Base-by-base conservation (phyloP, 768 basidiomycete species). In the Suillus alpinus region DNA sequence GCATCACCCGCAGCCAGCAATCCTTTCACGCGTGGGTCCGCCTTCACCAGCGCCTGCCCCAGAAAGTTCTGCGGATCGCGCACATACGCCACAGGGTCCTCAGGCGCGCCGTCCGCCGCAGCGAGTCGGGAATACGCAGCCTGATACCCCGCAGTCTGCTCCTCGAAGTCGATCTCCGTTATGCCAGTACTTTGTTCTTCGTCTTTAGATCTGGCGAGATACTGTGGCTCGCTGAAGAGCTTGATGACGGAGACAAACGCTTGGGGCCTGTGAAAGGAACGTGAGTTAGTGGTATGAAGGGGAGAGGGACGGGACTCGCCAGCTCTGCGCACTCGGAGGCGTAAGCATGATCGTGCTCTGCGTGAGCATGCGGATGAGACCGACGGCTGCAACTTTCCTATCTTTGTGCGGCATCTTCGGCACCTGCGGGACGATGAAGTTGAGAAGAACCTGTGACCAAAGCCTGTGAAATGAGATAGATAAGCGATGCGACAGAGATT, bases 61-160 rank as follows among this genome's bases (percentile, higher is more conserved):
- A 87, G 71, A 62, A 80, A 87, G 50, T 77, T 77, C 50, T 80
- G 74, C n/a, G 85, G 82, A 65, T 89, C 80, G 20, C 73, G 75
- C 2, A 87, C 80, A 67, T 87, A 84, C 12, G 75, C 81, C 10
- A 88, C 84, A 0, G 87, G 86, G 70, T 94, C 92, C 0, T 70
- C 73, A 44, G 80, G 78, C 0, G 72, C 72, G 1, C 74, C 75
- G 65, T 92, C 90, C 1, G 89, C 88, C 1, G 96, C 92, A 0
- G 94, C 95, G 18, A 98, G 82, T 39, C 90, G 85, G 56, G 94
- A 94, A 77, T 95, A 98, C 4, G 94, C 91, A 0, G 94, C 92
- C 69, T 98, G 97, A 75, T 98, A 98, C 1, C 94, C 92, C 6
- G 89, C 89, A 2, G 83, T 82, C 70, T 92, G 90, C 69, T 98